A percentile compares a stretch with the other conserved stretches of the same genome.
Evolutionary conservation across 768 basidiomycete species (phyloP).

Genomic region (Boletus tylopilopsis): DNA sequence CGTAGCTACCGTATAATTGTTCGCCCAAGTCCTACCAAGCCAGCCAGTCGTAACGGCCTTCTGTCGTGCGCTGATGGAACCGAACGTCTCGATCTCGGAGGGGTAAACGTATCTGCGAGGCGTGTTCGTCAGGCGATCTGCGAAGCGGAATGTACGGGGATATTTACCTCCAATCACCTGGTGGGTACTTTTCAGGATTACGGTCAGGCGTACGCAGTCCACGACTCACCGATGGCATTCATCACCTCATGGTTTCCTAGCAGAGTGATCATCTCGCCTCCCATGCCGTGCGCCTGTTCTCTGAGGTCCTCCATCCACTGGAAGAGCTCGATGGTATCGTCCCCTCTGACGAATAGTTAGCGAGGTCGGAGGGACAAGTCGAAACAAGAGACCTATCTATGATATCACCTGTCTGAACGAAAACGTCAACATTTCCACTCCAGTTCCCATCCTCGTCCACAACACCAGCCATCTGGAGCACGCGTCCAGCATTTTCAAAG

Average conservation of each 20-base stretch:
- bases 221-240: constrained; percentile 69
- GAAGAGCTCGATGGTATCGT: constrained; percentile 86
- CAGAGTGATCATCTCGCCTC: constrained; percentile 72
- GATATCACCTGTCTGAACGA: constrained; percentile 96
- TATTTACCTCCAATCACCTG: constrained; percentile 82
- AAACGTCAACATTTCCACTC: constrained; percentile 77
- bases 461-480: constrained; percentile 77
- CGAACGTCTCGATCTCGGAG: constrained; percentile 81
- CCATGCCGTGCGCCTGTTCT: constrained; percentile 60
- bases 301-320: constrained; percentile 81
- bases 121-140: constrained; percentile 4
- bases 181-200: constrained; percentile 11
- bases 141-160: constrained; percentile 1
- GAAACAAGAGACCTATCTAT: constrained; percentile 68
- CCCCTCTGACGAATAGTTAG: constrained; percentile 52
- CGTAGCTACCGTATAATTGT: constrained; percentile 78
- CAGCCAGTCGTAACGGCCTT: constrained; percentile 69
- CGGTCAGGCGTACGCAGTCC: background rate
- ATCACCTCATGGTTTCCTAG: constrained; percentile 98
- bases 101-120: constrained; percentile 73
- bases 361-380: background rate
- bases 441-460: constrained; percentile 71
- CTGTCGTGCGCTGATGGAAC: constrained; percentile 65
- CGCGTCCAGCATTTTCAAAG: constrained; percentile 69
- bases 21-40: constrained; percentile 79